Evolutionary conservation across 805 yeast species (phyloP), one percentile per base, ranked within the genome.

Genomic region (Clavispora asparagi): DNA sequence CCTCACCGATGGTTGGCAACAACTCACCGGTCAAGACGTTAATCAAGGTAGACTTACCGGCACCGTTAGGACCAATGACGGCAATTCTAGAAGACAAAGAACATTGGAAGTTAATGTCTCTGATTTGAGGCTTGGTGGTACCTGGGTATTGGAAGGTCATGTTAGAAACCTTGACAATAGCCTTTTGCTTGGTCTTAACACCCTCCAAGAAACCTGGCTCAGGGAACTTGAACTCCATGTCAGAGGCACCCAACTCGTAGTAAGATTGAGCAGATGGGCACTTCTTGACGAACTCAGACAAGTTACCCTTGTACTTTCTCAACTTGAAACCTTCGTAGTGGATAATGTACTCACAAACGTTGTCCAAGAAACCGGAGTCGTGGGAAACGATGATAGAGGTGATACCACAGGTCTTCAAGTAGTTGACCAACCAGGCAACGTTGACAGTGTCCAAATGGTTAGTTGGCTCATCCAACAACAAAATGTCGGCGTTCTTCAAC

Each of bases 201-300:
- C 99, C 99, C 83, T 94, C 98, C 69, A 94, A 84, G 95, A 85
- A 92, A 87, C 99, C 99, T 76, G 99, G 99, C 78, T 87, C 97
- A 73, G 99, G 99, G 97, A 94, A 94, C 61, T 67, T 73, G 85
- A 94, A 94, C 77, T 91, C 96, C 65, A 91, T 76, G 70, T 89
- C 97, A 60, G 99, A 92, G 67, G 97, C 97, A 70, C 96, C 96
- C 67, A 94, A 82, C 79, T 92, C 98, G 81, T 89, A 90, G 86
- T 94, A 94, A 62, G 98, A 85, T 81, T 90, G 87, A 71, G 98
- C 99, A 67, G 97, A 82, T 76, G 99, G 99, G 70, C 94, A 95
- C 81, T 87, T 87, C 86, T 87, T 87, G 73, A 94, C 97, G 74
- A 94, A 92, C 78, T 92, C 99, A 62, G 98, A 82, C 71, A 94